Evolutionary conservation across 352 stramenopile genomes (phyloP).

Genomic region (Phytophthora ramorum): DNA sequence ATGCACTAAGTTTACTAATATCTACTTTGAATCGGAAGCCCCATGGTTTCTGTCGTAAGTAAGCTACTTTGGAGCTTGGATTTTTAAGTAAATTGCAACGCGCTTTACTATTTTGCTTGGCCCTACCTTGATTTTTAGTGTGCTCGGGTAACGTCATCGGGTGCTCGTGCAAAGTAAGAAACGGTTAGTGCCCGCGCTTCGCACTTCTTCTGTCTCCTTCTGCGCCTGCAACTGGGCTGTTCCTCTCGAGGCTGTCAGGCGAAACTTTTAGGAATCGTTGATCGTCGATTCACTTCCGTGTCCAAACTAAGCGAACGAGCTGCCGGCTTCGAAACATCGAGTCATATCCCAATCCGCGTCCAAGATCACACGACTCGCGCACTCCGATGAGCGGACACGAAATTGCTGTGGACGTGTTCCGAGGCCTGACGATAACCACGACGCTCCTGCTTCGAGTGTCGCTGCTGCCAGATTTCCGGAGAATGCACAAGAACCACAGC

Average conservation of each 20-base stretch:
- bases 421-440: slow-evolving; percentile 39
- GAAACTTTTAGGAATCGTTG: slow-evolving; percentile 21
- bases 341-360: slow-evolving; percentile 16
- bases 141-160: slow-evolving; percentile 12
- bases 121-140: no score
- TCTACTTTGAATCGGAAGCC: neutral
- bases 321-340: neutral
- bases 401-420: slow-evolving; percentile 22
- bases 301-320: slow-evolving; percentile 3
- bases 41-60: neutral
- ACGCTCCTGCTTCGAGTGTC: slow-evolving; percentile 44
- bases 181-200: neutral
- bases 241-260: neutral
- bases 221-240: slow-evolving; percentile 9
- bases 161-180: slow-evolving; percentile 7
- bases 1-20: neutral
- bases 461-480: slow-evolving; percentile 42
- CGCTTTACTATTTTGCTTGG: no score
- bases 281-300: slow-evolving; percentile 8
- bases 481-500: slow-evolving; percentile 38
- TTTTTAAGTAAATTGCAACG: no score
- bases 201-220: slow-evolving; percentile 5
- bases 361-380: neutral
- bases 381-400: slow-evolving; percentile 13
- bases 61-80: no score